Conservation (phyloP, 139 green algal species). For the Closterium sp. region DNA sequence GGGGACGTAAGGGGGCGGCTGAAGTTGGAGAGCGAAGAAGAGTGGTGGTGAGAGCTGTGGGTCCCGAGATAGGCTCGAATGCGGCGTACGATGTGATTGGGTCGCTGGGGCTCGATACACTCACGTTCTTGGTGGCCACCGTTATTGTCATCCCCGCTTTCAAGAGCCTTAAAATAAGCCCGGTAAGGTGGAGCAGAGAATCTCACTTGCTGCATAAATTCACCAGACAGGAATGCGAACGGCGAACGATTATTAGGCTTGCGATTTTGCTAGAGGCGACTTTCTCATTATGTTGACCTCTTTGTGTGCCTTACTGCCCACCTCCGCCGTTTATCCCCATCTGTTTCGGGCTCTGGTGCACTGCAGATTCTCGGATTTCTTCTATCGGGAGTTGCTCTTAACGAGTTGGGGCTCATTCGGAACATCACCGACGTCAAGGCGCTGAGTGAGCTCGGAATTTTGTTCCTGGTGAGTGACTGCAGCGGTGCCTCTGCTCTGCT, state of each 20-base stretch:
- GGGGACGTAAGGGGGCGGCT: background rate
- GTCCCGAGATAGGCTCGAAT: background rate
- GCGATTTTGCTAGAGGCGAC: background rate
- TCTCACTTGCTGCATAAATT: background rate
- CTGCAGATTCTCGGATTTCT: slow-evolving; percentile 85
- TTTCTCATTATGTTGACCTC: background rate
- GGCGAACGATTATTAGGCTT: background rate
- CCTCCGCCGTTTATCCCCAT: background rate
- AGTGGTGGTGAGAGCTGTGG: slow-evolving; percentile 3
- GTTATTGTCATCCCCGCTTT: slow-evolving; percentile 89
- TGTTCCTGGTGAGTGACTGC: slow-evolving; percentile 73
- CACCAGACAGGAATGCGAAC: background rate
- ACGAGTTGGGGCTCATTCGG: slow-evolving; percentile 86
- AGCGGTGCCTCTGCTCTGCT: too few species aligned
- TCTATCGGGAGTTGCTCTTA: slow-evolving; percentile 78
- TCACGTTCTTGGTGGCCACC: slow-evolving; percentile 85
- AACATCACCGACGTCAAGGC: slow-evolving; percentile 85
- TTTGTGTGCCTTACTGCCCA: background rate
- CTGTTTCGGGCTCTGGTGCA: background rate
- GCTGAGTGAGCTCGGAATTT: slow-evolving; percentile 89
- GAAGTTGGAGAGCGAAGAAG: background rate
- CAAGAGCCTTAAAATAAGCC: slow-evolving; percentile 80
- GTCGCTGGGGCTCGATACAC: slow-evolving; percentile 73
- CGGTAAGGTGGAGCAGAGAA: slow-evolving; percentile 53
- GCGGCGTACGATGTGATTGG: slow-evolving; percentile 45